Evolutionary conservation across 2,329 filamentous ascomycete species (phyloP), one percentile per base, ranked within the genome.

Genomic region (Thermoascus crustaceus): DNA sequence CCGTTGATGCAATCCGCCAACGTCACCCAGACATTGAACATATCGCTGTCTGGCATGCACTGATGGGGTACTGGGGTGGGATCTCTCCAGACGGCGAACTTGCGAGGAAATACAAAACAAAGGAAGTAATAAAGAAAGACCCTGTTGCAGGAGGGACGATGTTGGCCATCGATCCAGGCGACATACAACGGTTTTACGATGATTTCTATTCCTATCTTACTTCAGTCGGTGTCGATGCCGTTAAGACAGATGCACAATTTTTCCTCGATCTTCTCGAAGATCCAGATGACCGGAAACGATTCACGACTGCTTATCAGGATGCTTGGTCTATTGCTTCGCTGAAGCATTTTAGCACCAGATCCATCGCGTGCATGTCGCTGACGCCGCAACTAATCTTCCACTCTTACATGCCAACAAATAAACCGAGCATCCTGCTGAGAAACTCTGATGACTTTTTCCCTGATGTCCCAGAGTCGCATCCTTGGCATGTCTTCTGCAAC

Each of bases 401-500:
- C 54, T 82, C 81, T 1, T 85, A 93, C 48, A 67, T 94, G 16
- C 83, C 83, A 1, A 75, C 70, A n/a, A 85, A 82, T 54, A 78
- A 78, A 32, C 84, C 85, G 0, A 69, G 76, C 0, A 71, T 93
- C 16, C 68, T 88, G 0, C 74, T 87, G 11, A 82, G 91, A 30
- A 96, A 93, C 61, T 93, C 85, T 1, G 88, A 80, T 35, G 67
- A 96, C 61, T 98, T 88, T 69, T 95, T 93, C 58, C 91, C 91
- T 0, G 76, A 87, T 29, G 74, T 87, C 3, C 75, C 80, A 0
- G 73, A 77, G 0, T 86, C 82, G 5, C 91, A 98, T 43, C 76
- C 88, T 0, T 98, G 91, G 89, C 91, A 98, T 58, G 74, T 96
- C 22, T 98, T 93, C 69, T 78, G 82, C 44, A 98, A 96, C 54